These are phyloP conservation scores for Bimuria novae-zelandiae DNA, from an alignment of 2,329 filamentous ascomycete genomes.

Conservation along the genomic window DNA sequence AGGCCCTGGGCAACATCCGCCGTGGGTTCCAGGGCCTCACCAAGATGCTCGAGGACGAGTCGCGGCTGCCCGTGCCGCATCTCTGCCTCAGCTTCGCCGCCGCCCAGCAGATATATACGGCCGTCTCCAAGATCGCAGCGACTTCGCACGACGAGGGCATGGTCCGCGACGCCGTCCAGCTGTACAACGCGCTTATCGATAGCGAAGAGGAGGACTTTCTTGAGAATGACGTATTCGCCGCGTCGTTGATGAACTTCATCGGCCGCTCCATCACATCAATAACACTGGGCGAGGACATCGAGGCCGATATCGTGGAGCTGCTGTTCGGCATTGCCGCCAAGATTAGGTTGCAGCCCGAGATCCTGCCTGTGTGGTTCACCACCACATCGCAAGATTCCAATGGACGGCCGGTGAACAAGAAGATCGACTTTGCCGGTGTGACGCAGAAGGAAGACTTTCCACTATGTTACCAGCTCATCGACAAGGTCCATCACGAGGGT, in stretches of 20 bases:
- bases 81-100: slow-evolving; percentile 88
- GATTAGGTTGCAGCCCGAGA: slow-evolving; percentile 84
- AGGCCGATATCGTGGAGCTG: slow-evolving; percentile 87
- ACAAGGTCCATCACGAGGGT: slow-evolving; percentile 95
- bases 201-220: slow-evolving; percentile 96
- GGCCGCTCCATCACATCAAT: slow-evolving; percentile 76
- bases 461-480: slow-evolving; percentile 91
- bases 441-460: slow-evolving; percentile 92
- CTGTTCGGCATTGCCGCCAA: slow-evolving; percentile 97
- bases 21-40: slow-evolving; percentile 61
- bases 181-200: slow-evolving; percentile 92
- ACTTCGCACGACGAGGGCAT: slow-evolving; percentile 84
- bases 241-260: slow-evolving; percentile 84
- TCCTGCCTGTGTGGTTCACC: slow-evolving; percentile 91
- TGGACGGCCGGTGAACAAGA: slow-evolving; percentile 52
- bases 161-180: slow-evolving; percentile 79
- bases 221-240: slow-evolving; percentile 82
- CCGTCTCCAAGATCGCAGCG: slow-evolving; percentile 85
- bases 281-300: slow-evolving; percentile 76
- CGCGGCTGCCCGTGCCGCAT: slow-evolving; percentile 83
- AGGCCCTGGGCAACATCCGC: slow-evolving; percentile 56
- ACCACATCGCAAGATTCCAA: slow-evolving; percentile 49
- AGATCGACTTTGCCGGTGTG: slow-evolving; percentile 77
- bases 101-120: slow-evolving; percentile 84
- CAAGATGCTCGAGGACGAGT: slow-evolving; percentile 82